phyloP scores from a whole-genome alignment of 441 rosid genomes.

The Syzygium malaccense region DNA sequence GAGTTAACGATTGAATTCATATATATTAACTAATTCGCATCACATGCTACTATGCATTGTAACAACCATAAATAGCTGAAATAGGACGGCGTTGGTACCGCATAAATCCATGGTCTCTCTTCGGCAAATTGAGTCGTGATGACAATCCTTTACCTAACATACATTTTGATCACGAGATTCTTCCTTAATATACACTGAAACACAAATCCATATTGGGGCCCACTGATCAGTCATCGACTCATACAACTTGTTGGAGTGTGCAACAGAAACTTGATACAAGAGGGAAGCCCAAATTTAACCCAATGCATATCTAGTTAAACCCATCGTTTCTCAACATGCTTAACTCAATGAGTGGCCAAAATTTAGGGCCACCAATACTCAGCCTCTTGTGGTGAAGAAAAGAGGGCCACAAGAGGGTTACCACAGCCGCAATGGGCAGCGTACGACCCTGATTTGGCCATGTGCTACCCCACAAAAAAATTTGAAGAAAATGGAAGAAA shows the following conservation, averaged over 20 bases:
- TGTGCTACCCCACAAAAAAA: not conserved
- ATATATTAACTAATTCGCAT: not conserved
- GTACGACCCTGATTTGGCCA: not conserved
- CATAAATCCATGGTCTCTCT: not conserved
- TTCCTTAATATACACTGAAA: not conserved
- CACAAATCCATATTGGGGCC: not conserved
- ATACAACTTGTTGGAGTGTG: not conserved
- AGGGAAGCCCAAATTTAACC: not conserved
- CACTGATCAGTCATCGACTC: not conserved
- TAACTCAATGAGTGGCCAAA: not conserved
- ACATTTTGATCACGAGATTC: not conserved
- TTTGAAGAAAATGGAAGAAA: not conserved
- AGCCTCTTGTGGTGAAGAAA: not conserved
- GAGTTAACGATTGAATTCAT: not conserved
- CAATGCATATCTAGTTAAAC: not conserved
- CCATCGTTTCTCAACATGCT: not conserved
- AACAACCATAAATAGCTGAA: not conserved
- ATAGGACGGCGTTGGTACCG: fast-evolving
- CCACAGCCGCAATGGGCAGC: not conserved
- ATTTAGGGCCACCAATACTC: not conserved
- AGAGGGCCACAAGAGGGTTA: not conserved
- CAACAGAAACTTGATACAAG: not conserved
- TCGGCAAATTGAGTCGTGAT: not conserved
- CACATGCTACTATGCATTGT: not conserved
- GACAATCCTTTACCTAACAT: not conserved